A percentile compares a stretch with the other conserved stretches of the same genome.
Conservation (phyloP, 164 flowering plant genomes). For the Vitis amurensis region DNA sequence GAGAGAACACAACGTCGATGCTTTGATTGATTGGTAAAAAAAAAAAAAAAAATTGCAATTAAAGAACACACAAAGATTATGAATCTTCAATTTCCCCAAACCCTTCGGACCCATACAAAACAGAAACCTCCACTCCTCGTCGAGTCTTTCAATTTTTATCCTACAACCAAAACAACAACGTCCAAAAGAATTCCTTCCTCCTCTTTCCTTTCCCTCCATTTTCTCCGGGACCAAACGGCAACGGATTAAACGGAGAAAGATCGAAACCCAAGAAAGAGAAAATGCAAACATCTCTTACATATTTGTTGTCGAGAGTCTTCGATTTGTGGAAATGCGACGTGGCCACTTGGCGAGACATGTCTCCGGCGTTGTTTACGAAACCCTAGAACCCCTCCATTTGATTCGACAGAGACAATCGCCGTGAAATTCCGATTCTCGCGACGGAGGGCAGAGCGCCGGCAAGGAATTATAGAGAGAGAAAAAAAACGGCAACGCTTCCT, state of each 20-base stretch:
- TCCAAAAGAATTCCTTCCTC: no score
- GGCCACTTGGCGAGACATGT: conserved; percentile 77
- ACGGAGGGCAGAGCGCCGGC: background rate
- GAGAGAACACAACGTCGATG: no score
- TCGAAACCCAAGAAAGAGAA: background rate
- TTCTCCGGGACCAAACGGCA: conserved; percentile 1
- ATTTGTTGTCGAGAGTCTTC: conserved; percentile 97
- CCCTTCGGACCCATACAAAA: no score
- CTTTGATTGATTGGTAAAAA: no score
- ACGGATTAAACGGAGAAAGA: background rate
- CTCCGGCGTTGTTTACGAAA: background rate
- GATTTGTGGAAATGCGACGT: conserved; percentile 75
- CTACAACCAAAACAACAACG: no score
- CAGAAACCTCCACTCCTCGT: no score
- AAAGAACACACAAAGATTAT: no score
- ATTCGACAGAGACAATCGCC: background rate
- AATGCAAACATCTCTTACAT: conserved; percentile 40
- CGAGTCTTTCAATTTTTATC: no score
- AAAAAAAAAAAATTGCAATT: no score
- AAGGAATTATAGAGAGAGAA: background rate
- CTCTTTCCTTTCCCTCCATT: background rate
- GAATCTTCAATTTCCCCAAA: no score
- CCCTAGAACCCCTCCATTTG: conserved; percentile 8
- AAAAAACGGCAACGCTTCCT: background rate
- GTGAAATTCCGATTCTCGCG: conserved; percentile 1